Percentiles rank a stretch among this genome's conserved stretches.
These are phyloP conservation scores for Lactarius tabidus DNA, from an alignment of 768 basidiomycete genomes.

Conservation along the genomic window DNA sequence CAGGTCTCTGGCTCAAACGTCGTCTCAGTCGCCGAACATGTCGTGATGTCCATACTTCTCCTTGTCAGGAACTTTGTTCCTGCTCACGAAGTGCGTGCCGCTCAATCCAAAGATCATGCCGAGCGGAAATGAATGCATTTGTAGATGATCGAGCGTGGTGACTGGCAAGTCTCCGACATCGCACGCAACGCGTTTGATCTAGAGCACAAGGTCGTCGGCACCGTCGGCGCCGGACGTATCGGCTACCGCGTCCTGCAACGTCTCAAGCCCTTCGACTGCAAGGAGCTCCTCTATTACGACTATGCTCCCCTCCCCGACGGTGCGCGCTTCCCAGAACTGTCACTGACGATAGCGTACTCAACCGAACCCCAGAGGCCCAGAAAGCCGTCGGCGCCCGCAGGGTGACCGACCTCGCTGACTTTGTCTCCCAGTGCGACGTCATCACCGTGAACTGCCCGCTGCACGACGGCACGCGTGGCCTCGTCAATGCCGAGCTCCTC, in stretches of 20 bases:
- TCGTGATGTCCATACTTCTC: slow-evolving; percentile 84
- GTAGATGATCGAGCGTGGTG: slow-evolving; percentile 76
- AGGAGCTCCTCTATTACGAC: slow-evolving; percentile 89
- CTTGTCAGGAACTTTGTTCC: slow-evolving; percentile 89
- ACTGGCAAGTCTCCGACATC: slow-evolving; percentile 83
- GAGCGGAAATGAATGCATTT: neutral
- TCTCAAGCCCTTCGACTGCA: slow-evolving; percentile 77
- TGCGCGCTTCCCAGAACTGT: slow-evolving; percentile 27
- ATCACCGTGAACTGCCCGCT: slow-evolving; percentile 87
- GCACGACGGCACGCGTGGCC: slow-evolving; percentile 77
- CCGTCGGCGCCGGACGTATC: slow-evolving; percentile 77
- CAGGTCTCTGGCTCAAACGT: slow-evolving; percentile 86
- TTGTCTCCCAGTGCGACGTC: slow-evolving; percentile 58
- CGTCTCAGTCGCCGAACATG: slow-evolving; percentile 88
- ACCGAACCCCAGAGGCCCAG: slow-evolving; percentile 46
- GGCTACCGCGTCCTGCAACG: slow-evolving; percentile 64
- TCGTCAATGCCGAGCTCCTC: slow-evolving; percentile 78
- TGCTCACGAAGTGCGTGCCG: slow-evolving; percentile 64
- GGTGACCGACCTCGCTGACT: slow-evolving; percentile 65
- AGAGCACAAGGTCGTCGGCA: slow-evolving; percentile 88
- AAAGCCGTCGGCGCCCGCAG: slow-evolving; percentile 66
- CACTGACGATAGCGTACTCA: slow-evolving; percentile 11
- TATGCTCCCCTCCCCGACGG: slow-evolving; percentile 68
- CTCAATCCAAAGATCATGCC: neutral
- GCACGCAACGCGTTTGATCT: slow-evolving; percentile 85